Evolutionary conservation across 2,329 filamentous ascomycete genomes (phyloP).

Genomic region (Apiospora rasikravindrae): DNA sequence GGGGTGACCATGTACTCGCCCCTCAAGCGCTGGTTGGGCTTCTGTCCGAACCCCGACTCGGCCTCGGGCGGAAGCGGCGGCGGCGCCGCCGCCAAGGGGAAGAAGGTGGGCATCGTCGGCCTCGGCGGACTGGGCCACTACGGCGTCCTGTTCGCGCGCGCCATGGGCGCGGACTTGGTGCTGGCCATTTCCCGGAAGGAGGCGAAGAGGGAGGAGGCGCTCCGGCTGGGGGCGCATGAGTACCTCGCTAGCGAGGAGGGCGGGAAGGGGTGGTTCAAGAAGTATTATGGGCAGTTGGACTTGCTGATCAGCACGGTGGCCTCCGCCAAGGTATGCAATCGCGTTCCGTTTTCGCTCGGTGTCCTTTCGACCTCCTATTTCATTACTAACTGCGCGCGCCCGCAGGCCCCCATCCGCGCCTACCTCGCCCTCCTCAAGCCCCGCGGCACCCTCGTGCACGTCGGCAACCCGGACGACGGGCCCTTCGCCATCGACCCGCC

Average conservation of each 20-base stretch:
- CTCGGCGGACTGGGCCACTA: conserved; percentile 71
- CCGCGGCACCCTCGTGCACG: conserved; percentile 66
- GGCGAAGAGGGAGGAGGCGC: conserved; percentile 55
- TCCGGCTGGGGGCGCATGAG: conserved; percentile 54
- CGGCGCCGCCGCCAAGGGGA: conserved; percentile 67
- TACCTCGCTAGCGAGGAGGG: conserved; percentile 45
- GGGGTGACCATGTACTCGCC: conserved; percentile 69
- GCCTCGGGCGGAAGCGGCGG: background rate
- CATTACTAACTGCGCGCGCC: too few relatives aligned
- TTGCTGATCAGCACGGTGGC: conserved; percentile 60
- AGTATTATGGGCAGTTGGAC: conserved; percentile 53
- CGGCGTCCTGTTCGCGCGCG: conserved; percentile 67
- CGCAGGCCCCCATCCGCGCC: conserved; percentile 57
- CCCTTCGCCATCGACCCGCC: conserved; percentile 24
- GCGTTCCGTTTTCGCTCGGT: background rate
- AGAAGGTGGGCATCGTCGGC: conserved; percentile 67
- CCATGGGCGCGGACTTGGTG: conserved; percentile 62
- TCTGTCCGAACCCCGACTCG: background rate
- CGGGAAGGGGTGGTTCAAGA: conserved; percentile 51
- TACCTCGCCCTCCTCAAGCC: conserved; percentile 64
- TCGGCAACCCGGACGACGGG: conserved; percentile 64
- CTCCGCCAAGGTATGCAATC: conserved; percentile 34
- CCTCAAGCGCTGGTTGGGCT: conserved; percentile 43
- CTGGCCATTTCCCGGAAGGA: conserved; percentile 57
- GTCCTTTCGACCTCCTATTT: too few relatives aligned